Conservation (phyloP, 257 asterid genomes). For the Jacaranda mimosifolia region DNA sequence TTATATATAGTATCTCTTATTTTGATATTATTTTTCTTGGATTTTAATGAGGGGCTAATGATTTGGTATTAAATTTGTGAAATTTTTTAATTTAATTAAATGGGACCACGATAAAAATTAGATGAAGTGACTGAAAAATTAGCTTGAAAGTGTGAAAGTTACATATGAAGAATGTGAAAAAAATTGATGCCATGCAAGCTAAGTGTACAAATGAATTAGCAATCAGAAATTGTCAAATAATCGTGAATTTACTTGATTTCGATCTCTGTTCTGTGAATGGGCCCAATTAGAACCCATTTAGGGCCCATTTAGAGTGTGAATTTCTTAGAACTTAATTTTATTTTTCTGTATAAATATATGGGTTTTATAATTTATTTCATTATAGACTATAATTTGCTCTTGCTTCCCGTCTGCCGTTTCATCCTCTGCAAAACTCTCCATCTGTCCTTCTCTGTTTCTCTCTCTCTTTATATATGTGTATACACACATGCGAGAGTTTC, state of each 20-base stretch:
- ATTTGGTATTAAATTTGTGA: too few relatives aligned
- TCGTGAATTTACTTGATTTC: too few relatives aligned
- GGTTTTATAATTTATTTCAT: not conserved
- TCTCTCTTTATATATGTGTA: not conserved
- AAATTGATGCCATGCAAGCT: not conserved
- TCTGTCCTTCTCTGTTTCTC: conserved; percentile 2
- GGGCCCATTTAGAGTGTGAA: not conserved
- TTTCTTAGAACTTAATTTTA: not conserved
- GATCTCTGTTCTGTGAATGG: too few relatives aligned
- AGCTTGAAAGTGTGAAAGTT: too few relatives aligned
- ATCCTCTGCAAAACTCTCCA: not conserved
- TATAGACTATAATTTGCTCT: not conserved
- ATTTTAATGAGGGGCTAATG: too few relatives aligned
- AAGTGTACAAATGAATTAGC: too few relatives aligned
- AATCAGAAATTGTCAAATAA: too few relatives aligned
- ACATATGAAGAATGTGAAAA: not conserved
- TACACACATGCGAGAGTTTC: not conserved
- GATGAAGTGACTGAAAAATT: not conserved
- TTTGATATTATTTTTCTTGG: too few relatives aligned
- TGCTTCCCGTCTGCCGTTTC: conserved; percentile 2
- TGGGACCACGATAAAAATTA: not conserved
- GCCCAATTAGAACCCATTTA: too few relatives aligned
- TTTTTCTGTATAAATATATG: not conserved
- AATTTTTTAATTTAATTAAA: too few relatives aligned
- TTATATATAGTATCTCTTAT: too few relatives aligned